Percentiles rank a stretch among this genome's conserved stretches.
These are phyloP conservation scores for Podospora fimiseda DNA, from an alignment of 495 filamentous ascomycete species.

Conservation along the genomic window DNA sequence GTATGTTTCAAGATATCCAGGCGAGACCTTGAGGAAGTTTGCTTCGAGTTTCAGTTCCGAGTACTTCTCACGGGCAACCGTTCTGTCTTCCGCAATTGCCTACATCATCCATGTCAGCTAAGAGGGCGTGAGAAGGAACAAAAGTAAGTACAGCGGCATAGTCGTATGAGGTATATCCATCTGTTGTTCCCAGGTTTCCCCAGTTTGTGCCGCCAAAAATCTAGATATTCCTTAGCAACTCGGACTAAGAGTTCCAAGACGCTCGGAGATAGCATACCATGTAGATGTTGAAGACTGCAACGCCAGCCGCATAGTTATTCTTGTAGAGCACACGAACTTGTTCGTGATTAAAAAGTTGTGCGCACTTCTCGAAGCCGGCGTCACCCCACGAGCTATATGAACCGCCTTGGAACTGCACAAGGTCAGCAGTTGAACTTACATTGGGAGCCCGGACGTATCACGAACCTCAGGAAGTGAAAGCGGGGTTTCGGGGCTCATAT, in stretches of 20 bases:
- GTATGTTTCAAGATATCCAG: conserved; percentile 55
- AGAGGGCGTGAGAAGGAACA: not conserved
- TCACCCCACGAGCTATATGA: conserved; percentile 73
- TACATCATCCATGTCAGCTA: not conserved
- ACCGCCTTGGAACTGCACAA: conserved; percentile 55
- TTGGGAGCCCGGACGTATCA: not conserved
- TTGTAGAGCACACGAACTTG: conserved; percentile 78
- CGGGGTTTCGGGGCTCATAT: conserved; percentile 46
- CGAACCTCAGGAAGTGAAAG: conserved; percentile 58
- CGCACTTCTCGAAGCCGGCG: conserved; percentile 57
- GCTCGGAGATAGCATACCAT: conserved; percentile 45
- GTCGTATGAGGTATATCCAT: conserved; percentile 70
- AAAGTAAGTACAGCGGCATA: conserved; percentile 47
- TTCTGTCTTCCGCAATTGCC: conserved; percentile 57
- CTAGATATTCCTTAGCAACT: conserved; percentile 24
- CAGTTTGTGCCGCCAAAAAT: conserved; percentile 75
- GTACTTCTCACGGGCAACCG: conserved; percentile 66
- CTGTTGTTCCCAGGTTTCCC: conserved; percentile 71
- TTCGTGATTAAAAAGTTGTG: conserved; percentile 56
- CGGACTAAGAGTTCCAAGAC: conserved; percentile 14
- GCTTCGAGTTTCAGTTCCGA: conserved; percentile 68
- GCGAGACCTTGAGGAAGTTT: conserved; percentile 65
- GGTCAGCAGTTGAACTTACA: conserved; percentile 6
- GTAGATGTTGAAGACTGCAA: conserved; percentile 43
- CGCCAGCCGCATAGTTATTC: conserved; percentile 61